These are phyloP conservation scores for Rhodotorula sphaerocarpa DNA, from an alignment of 768 basidiomycete species.

Conservation along the genomic window DNA sequence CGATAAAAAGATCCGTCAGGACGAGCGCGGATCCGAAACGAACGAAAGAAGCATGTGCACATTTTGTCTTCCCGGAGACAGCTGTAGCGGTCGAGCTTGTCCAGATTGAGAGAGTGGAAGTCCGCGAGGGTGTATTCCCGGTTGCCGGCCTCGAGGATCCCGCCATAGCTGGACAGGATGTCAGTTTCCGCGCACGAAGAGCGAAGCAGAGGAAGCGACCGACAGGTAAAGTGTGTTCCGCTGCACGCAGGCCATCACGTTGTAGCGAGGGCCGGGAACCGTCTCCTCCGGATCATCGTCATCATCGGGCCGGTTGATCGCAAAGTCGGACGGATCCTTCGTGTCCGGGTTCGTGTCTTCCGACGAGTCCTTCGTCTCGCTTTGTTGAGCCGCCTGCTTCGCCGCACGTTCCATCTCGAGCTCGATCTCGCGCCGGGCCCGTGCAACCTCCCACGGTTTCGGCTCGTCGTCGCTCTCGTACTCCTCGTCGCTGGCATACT, in stretches of 20 bases:
- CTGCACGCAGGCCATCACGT: constrained; percentile 76
- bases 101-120: constrained; percentile 68
- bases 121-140: constrained; percentile 85
- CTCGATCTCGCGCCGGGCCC: constrained; percentile 24
- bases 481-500: constrained; percentile 16
- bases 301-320: constrained; percentile 42
- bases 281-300: constrained; percentile 60
- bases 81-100: constrained; percentile 69
- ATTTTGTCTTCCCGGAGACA: constrained; percentile 67
- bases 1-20: not conserved
- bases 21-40: not conserved
- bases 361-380: constrained; percentile 15
- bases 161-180: constrained; percentile 59
- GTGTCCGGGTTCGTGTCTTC: not conserved
- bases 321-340: not conserved
- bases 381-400: constrained; percentile 18
- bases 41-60: constrained; percentile 46
- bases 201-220: constrained; percentile 38
- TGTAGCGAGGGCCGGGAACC: constrained; percentile 66
- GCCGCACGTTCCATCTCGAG: constrained; percentile 37
- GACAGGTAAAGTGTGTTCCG: constrained; percentile 79
- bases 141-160: constrained; percentile 73
- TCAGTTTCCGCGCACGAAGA: not conserved
- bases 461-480: constrained; percentile 30
- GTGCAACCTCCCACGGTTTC: constrained; percentile 32